Percentiles rank a stretch among this genome's conserved stretches.
Conservation (phyloP, 2,329 filamentous ascomycete genomes). For the Cercospora sesami region DNA sequence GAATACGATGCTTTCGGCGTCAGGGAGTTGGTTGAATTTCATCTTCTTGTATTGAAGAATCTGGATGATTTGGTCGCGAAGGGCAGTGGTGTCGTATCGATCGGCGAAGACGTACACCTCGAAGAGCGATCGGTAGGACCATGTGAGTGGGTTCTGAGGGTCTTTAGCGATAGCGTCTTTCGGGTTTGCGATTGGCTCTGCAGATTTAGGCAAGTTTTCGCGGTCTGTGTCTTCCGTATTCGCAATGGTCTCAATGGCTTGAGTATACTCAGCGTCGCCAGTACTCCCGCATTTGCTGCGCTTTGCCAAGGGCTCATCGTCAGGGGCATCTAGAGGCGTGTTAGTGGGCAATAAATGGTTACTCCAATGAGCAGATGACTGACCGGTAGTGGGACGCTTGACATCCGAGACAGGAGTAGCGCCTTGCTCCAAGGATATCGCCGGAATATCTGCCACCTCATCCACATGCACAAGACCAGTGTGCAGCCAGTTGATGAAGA, state of each 20-base stretch:
- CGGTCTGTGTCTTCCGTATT: neutral
- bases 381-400: neutral
- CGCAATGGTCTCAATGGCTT: neutral
- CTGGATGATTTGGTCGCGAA: neutral
- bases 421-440: neutral
- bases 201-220: no score
- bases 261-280: no score
- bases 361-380: neutral
- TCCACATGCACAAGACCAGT: neutral
- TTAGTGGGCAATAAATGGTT: neutral
- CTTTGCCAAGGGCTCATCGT: neutral
- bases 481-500: neutral
- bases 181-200: no score
- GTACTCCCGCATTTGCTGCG: neutral
- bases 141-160: neutral
- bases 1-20: no score
- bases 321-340: neutral
- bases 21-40: no score
- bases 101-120: conserved; percentile 6
- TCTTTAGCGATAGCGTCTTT: neutral
- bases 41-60: no score
- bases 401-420: neutral
- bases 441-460: neutral
- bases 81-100: neutral
- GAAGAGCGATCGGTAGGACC: neutral